Evolutionary conservation across 2,329 filamentous ascomycete species (phyloP).

Genomic region (Cadophora sp.): DNA sequence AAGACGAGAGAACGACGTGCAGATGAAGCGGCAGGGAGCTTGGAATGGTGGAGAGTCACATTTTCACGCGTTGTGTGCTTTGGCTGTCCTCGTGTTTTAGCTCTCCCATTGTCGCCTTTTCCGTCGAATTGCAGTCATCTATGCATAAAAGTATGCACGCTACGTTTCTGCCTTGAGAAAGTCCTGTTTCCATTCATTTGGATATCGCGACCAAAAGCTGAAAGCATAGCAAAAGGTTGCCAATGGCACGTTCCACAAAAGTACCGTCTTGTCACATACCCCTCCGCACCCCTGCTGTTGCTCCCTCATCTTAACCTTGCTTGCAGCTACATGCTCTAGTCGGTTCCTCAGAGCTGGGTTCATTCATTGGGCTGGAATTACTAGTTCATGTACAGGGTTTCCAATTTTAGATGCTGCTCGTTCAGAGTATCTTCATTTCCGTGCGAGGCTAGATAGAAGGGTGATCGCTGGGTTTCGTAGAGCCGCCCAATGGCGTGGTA

Average conservation of each 20-base stretch:
- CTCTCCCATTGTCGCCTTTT: neutral
- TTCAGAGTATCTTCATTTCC: neutral
- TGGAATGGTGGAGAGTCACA: neutral
- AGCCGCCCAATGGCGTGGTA: neutral
- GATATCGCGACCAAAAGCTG: neutral
- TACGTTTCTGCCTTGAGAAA: neutral
- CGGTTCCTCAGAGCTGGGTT: neutral
- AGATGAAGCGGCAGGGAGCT: neutral
- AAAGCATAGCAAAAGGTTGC: neutral
- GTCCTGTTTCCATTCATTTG: neutral
- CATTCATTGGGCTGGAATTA: neutral
- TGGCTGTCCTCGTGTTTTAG: neutral
- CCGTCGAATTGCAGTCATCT: neutral
- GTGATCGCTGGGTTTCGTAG: neutral
- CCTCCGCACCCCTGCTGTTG: neutral
- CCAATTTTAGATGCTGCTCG: neutral
- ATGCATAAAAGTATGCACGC: neutral
- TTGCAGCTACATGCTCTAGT: neutral
- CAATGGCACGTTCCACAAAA: conserved; percentile 5
- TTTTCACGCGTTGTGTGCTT: neutral
- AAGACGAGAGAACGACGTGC: neutral
- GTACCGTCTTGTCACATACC: neutral
- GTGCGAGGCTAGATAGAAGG: neutral
- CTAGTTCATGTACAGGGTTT: neutral
- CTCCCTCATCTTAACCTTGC: neutral